These are phyloP conservation scores for Colletotrichum godetiae DNA, from an alignment of 2,329 filamentous ascomycete genomes.

Conservation along the genomic window DNA sequence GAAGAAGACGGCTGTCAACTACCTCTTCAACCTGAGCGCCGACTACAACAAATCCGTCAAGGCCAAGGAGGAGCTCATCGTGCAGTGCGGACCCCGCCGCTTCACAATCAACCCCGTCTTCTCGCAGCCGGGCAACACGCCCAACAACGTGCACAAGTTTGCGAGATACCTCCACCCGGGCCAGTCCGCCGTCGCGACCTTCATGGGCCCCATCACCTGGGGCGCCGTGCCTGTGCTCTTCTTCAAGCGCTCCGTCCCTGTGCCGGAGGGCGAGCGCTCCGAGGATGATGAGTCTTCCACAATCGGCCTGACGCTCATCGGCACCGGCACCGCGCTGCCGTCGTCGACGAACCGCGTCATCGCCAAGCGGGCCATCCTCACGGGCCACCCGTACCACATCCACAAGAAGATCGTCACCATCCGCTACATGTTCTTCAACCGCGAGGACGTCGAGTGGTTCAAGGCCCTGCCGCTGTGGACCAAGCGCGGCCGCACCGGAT, in stretches of 20 bases:
- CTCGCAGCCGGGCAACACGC: constrained; percentile 88
- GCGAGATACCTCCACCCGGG: constrained; percentile 92
- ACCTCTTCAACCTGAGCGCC: constrained; percentile 86
- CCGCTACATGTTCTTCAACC: constrained; percentile 99
- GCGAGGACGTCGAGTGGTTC: constrained; percentile 96
- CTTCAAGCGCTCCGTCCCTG: constrained; percentile 72
- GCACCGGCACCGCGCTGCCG: constrained; percentile 86
- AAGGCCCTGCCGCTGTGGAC: constrained; percentile 97
- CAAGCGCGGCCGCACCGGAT: constrained; percentile 86
- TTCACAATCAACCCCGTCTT: constrained; percentile 91
- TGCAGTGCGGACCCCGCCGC: constrained; percentile 90
- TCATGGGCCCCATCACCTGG: constrained; percentile 93
- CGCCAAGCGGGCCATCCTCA: constrained; percentile 93
- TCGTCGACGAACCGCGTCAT: constrained; percentile 83
- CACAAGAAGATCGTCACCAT: constrained; percentile 98
- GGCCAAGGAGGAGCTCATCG: constrained; percentile 90
- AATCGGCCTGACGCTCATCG: constrained; percentile 78
- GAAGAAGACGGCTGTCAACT: constrained; percentile 90
- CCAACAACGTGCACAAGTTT: constrained; percentile 98
- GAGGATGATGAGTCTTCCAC: constrained; percentile 47
- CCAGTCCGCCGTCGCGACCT: constrained; percentile 87
- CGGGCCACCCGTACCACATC: constrained; percentile 98
- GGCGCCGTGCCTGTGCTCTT: constrained; percentile 90
- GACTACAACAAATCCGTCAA: constrained; percentile 82
- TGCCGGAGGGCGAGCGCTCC: constrained; percentile 53